Conservation (phyloP, 2,329 filamentous ascomycete species). For the Stachybotrys elegans region DNA sequence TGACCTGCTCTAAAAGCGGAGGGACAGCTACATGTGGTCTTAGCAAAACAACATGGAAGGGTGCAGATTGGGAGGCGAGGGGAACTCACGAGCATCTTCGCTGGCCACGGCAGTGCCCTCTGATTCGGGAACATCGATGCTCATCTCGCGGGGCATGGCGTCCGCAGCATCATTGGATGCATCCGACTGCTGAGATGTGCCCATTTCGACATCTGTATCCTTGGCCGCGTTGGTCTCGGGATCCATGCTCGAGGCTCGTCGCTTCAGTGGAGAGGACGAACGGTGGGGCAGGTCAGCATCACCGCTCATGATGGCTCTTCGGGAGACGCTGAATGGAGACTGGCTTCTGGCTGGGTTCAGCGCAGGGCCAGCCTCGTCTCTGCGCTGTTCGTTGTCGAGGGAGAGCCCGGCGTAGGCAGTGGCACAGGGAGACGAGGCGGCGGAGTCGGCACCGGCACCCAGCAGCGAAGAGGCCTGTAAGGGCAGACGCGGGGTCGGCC, state of each 20-base stretch:
- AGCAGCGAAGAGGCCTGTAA: constrained; percentile 35
- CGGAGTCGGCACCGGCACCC: constrained; percentile 46
- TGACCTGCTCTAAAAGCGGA: constrained; percentile 58
- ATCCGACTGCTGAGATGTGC: constrained; percentile 21
- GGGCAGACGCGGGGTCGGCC: constrained; percentile 48
- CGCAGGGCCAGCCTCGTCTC: constrained; percentile 38
- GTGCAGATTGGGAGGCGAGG: neutral
- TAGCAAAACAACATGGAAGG: constrained; percentile 6
- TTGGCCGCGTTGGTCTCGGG: constrained; percentile 36
- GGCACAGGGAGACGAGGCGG: constrained; percentile 53
- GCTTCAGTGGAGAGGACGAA: constrained; percentile 61
- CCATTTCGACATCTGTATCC: constrained; percentile 39
- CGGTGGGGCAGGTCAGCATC: constrained; percentile 53
- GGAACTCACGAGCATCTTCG: constrained; percentile 21
- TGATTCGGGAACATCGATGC: constrained; percentile 30
- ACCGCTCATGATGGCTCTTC: constrained; percentile 55
- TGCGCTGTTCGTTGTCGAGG: constrained; percentile 49
- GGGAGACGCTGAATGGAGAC: constrained; percentile 47
- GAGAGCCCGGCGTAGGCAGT: constrained; percentile 52
- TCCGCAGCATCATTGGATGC: constrained; percentile 12
- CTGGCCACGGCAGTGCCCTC: constrained; percentile 12
- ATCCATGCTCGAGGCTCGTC: constrained; percentile 59
- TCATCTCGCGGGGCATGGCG: constrained; percentile 33
- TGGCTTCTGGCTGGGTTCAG: constrained; percentile 37
- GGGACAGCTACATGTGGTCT: constrained; percentile 22